Conservation (phyloP, 306 rosid species). For the Vigna hirtella region DNA sequence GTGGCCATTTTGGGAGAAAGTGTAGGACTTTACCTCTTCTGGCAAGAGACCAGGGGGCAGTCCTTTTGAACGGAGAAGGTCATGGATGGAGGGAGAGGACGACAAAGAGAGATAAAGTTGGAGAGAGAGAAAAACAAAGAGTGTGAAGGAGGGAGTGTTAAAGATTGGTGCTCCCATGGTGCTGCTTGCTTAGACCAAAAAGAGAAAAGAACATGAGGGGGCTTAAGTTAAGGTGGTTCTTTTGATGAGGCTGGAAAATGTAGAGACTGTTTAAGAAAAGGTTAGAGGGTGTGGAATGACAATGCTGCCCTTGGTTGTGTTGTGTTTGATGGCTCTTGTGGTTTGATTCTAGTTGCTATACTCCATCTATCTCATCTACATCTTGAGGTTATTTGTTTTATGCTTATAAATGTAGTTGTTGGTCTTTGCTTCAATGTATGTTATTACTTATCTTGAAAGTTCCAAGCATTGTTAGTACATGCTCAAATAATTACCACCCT, state of each 20-base stretch:
- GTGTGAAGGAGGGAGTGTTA: slow-evolving; percentile 39
- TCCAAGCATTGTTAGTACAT: slow-evolving; percentile 42
- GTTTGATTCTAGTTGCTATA: too few species aligned
- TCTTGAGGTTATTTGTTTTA: slow-evolving; percentile 30
- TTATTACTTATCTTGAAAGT: slow-evolving; percentile 49
- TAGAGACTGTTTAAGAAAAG: slow-evolving; percentile 51
- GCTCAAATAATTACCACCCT: slow-evolving; percentile 35
- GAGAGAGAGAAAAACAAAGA: slow-evolving; percentile 41
- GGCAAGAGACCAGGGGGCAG: slow-evolving; percentile 88
- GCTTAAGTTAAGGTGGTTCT: slow-evolving; percentile 39
- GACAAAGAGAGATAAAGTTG: slow-evolving; percentile 22
- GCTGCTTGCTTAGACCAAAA: slow-evolving; percentile 47
- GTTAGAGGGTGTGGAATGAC: slow-evolving; percentile 38
- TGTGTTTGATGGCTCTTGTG: background rate
- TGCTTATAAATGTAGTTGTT: slow-evolving; percentile 46
- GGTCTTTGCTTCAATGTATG: slow-evolving; percentile 53
- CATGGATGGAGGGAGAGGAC: slow-evolving; percentile 61
- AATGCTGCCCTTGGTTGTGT: slow-evolving; percentile 46
- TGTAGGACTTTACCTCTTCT: slow-evolving; percentile 73
- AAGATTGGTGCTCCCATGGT: slow-evolving; percentile 49
- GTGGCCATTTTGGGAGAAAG: slow-evolving; percentile 60
- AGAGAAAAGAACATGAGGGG: slow-evolving; percentile 51
- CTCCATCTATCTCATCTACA: slow-evolving; percentile 15
- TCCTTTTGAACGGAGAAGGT: slow-evolving; percentile 81
- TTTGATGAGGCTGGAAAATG: slow-evolving; percentile 52